Percentiles rank a stretch among this genome's conserved stretches.
Conservation (phyloP, 2,329 filamentous ascomycete genomes). For the Cladosporium halotolerans region DNA sequence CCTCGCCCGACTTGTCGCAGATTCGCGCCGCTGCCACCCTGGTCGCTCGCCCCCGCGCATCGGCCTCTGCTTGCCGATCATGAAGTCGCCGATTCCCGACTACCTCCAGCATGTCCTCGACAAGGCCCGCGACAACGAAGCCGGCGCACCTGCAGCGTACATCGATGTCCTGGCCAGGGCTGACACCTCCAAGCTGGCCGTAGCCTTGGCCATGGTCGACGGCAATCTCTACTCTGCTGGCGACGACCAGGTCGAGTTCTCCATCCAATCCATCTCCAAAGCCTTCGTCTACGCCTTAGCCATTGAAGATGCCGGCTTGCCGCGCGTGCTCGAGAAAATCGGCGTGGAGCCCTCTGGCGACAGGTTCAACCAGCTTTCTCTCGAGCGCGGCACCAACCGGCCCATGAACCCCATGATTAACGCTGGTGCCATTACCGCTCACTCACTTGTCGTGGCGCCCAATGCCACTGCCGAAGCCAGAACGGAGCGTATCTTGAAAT, state of each 20-base stretch:
- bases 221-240: constrained; percentile 36
- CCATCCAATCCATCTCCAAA: constrained; percentile 39
- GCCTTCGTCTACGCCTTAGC: constrained; percentile 38
- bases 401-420: constrained; percentile 24
- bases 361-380: constrained; percentile 31
- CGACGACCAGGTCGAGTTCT: constrained; percentile 36
- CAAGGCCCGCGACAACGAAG: constrained; percentile 16
- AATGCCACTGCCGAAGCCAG: constrained; percentile 32
- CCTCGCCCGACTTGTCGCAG: no score
- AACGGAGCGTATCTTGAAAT: constrained; percentile 32
- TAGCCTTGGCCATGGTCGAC: constrained; percentile 37
- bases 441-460: constrained; percentile 18
- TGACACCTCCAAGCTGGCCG: constrained; percentile 35
- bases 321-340: constrained; percentile 34
- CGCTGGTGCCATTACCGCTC: constrained; percentile 21
- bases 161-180: constrained; percentile 36
- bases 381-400: constrained; percentile 17
- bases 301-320: constrained; percentile 34
- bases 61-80: neutral
- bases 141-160: constrained; percentile 32
- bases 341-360: constrained; percentile 38
- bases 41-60: no score
- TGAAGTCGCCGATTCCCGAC: constrained; percentile 23
- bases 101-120: constrained; percentile 20
- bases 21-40: no score